Base-by-base conservation (phyloP, 129 eudicot species). In the Artemisia tridentata region DNA sequence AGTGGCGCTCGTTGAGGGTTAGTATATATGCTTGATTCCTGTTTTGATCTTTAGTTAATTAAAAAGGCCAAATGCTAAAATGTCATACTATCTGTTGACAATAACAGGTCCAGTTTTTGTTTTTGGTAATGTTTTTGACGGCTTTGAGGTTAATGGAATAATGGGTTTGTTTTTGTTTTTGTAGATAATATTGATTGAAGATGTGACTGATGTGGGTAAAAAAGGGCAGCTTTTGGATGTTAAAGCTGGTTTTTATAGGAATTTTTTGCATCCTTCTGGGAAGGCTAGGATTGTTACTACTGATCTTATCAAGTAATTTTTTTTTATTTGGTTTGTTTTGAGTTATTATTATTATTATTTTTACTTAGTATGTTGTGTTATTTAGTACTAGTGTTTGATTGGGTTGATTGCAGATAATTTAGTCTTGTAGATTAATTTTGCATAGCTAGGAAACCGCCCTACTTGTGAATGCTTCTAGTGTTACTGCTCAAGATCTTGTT, bases 401-500 rank as follows among this genome's bases (percentile, higher is more conserved):
- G 45, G 25, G 63, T 50, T 64, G 45, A 38, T 31, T 31, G 38
- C 38, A 31, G 38, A 31, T 31, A 31, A 31, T 0, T 31, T 31
- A 31, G 38, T 31, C 38, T 31, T 31, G 38, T 31, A 31, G 38
- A 31, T 31, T 31, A 31, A 7, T 34, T 34, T 34, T 34, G 9
- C 43, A 34, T 34, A 34, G 43, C 43, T 34, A 34, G 43, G 43
- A 34, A 31, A 34, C 43, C 18, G 10, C 1, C 43, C 43, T 34
- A 7, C 43, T 34, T 50, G 55, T 0, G 54, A 13, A 50, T 57
- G 11, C 68, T 64, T 75, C 48, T 84, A 93, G 98, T 71, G 97
- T 95, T 67, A 95, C 97, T 13, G 88, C 91, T 55, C 99, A 95
- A 86, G 99, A 95, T 84, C 92, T 95, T 71, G 99, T 90, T 55